These are phyloP conservation scores for Pyrenochaeta sp. DNA, from an alignment of 2,329 filamentous ascomycete species.

Conservation along the genomic window DNA sequence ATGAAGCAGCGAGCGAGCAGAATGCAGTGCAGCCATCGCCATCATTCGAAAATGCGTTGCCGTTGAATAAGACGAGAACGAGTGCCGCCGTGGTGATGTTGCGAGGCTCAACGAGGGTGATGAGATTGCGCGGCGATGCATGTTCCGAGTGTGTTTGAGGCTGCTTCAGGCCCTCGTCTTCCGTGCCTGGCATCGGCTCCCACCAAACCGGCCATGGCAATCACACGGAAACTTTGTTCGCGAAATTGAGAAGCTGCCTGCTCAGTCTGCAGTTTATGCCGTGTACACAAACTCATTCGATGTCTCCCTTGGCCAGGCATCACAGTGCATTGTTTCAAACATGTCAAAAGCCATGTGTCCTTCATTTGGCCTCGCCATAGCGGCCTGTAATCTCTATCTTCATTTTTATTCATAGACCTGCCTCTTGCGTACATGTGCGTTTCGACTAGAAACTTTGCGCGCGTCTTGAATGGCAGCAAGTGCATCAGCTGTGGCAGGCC, in stretches of 20 bases:
- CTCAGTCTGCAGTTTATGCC: conserved; percentile 7
- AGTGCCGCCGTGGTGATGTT: conserved; percentile 15
- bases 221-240: conserved; percentile 27
- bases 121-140: conserved; percentile 38
- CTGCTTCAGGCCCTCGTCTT: conserved; percentile 29
- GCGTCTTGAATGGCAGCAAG: neutral
- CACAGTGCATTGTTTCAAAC: conserved; percentile 17
- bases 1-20: neutral
- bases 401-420: neutral
- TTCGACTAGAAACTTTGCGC: conserved; percentile 1
- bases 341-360: conserved; percentile 8
- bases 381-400: neutral
- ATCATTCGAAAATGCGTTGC: neutral
- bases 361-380: conserved; percentile 11
- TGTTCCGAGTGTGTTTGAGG: conserved; percentile 48
- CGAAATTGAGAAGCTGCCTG: conserved; percentile 26
- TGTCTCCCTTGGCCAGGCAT: conserved; percentile 8
- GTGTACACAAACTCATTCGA: conserved; percentile 3
- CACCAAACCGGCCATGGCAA: conserved; percentile 19
- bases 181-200: conserved; percentile 22
- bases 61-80: conserved; percentile 5
- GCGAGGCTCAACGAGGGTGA: conserved; percentile 24
- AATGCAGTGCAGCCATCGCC: neutral
- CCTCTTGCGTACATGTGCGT: conserved; percentile 6
- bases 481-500: neutral